Evolutionary conservation across 2,329 filamentous ascomycete genomes (phyloP).

Genomic region (Colletotrichum neosansevieriae): DNA sequence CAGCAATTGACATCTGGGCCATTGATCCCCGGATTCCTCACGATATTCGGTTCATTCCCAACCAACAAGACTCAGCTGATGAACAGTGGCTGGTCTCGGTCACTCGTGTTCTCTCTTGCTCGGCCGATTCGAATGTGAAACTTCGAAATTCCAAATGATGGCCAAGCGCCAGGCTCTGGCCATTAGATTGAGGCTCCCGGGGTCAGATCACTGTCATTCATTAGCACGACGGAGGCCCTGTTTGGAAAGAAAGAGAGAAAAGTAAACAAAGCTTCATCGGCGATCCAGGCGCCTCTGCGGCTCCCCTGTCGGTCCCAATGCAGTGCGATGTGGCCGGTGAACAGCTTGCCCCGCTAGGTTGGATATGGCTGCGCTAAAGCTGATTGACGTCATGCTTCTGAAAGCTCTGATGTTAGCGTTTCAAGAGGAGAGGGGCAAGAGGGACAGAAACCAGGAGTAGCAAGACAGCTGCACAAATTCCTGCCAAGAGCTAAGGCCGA

Average conservation of each 20-base stretch:
- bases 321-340: constrained; percentile 32
- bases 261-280: constrained; percentile 30
- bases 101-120: too few relatives aligned
- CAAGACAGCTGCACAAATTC: background rate
- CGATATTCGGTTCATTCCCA: background rate
- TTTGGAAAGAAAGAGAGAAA: background rate
- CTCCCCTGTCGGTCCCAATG: constrained; percentile 36
- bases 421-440: constrained; percentile 38
- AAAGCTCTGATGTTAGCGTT: constrained; percentile 41
- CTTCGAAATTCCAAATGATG: background rate
- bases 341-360: constrained; percentile 33
- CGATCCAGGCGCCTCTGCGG: constrained; percentile 24
- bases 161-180: background rate
- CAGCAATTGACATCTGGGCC: constrained; percentile 37
- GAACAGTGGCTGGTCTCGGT: background rate
- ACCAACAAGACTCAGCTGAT: background rate
- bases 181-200: too few relatives aligned
- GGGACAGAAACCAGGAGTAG: constrained; percentile 18
- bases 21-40: constrained; percentile 21
- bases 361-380: constrained; percentile 38
- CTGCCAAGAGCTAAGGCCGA: too few relatives aligned
- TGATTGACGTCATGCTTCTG: constrained; percentile 40
- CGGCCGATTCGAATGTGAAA: too few relatives aligned
- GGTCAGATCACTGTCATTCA: background rate
- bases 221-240: background rate